A percentile compares a stretch with the other conserved stretches of the same genome.
These are phyloP conservation scores for Exobasidium rhododendri DNA, from an alignment of 1,284 basidiomycete genomes.

Conservation along the genomic window DNA sequence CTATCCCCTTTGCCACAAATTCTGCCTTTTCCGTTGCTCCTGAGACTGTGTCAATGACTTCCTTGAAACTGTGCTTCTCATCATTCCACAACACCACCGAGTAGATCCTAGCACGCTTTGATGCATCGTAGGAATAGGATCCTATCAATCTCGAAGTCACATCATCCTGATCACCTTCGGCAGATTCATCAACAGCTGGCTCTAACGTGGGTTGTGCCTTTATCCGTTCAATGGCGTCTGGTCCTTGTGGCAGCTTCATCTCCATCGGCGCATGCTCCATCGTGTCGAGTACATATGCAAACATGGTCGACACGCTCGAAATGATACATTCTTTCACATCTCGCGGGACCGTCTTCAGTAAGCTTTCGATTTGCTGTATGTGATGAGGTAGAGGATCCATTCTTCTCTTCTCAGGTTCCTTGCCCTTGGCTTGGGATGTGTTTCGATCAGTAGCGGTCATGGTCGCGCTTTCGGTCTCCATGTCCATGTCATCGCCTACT, in stretches of 20 bases:
- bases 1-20: constrained; percentile 62
- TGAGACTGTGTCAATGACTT: constrained; percentile 69
- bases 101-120: constrained; percentile 59
- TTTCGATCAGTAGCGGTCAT: neutral
- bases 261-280: constrained; percentile 81
- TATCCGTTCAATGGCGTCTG: constrained; percentile 62
- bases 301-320: constrained; percentile 69
- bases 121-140: constrained; percentile 4
- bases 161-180: no score
- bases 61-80: constrained; percentile 91
- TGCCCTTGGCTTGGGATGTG: neutral
- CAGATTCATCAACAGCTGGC: constrained; percentile 60
- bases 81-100: constrained; percentile 92
- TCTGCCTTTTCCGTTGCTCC: constrained; percentile 39
- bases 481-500: neutral
- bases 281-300: constrained; percentile 81
- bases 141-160: neutral
- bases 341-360: constrained; percentile 37
- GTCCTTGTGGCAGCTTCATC: constrained; percentile 60
- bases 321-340: constrained; percentile 71
- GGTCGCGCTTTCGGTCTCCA: neutral
- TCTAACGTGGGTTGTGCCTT: constrained; percentile 70
- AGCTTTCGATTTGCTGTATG: constrained; percentile 9
- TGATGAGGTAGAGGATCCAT: neutral
- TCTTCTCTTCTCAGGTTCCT: constrained; percentile 2